These are phyloP conservation scores for Macrocybe gigantea DNA, from an alignment of 768 basidiomycete species.

Conservation along the genomic window DNA sequence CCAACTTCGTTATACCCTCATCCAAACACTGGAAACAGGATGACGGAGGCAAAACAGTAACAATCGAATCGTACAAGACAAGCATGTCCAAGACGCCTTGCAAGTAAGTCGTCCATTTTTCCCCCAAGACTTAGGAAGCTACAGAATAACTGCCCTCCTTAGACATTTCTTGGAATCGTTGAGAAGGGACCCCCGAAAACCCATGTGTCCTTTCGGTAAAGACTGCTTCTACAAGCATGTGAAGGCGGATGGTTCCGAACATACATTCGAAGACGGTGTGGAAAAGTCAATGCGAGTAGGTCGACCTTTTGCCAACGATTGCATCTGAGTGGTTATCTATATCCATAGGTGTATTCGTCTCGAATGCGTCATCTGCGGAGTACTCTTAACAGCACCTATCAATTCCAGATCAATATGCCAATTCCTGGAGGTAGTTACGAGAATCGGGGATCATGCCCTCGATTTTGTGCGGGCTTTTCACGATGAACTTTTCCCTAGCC, in stretches of 20 bases:
- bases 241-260: slow-evolving; percentile 59
- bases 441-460: too few species aligned
- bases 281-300: slow-evolving; percentile 49
- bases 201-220: slow-evolving; percentile 71
- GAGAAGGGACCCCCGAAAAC: slow-evolving; percentile 27
- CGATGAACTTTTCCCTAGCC: not conserved
- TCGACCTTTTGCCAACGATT: not conserved
- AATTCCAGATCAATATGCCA: too few species aligned
- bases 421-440: too few species aligned
- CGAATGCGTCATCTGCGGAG: too few species aligned
- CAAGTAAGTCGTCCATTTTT: slow-evolving; percentile 35
- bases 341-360: too few species aligned
- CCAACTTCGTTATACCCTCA: slow-evolving; percentile 69
- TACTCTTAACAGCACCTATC: too few species aligned
- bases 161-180: slow-evolving; percentile 62
- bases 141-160: not conserved
- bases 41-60: slow-evolving; percentile 43
- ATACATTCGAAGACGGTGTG: slow-evolving; percentile 50
- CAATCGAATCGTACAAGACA: slow-evolving; percentile 55
- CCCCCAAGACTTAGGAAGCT: too few species aligned
- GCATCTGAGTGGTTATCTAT: too few species aligned
- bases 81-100: slow-evolving; percentile 72
- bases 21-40: slow-evolving; percentile 58
- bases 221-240: slow-evolving; percentile 80
- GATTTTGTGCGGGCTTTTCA: too few species aligned